These are phyloP conservation scores for Exidia glandulosa DNA, from an alignment of 768 basidiomycete genomes.

Conservation along the genomic window DNA sequence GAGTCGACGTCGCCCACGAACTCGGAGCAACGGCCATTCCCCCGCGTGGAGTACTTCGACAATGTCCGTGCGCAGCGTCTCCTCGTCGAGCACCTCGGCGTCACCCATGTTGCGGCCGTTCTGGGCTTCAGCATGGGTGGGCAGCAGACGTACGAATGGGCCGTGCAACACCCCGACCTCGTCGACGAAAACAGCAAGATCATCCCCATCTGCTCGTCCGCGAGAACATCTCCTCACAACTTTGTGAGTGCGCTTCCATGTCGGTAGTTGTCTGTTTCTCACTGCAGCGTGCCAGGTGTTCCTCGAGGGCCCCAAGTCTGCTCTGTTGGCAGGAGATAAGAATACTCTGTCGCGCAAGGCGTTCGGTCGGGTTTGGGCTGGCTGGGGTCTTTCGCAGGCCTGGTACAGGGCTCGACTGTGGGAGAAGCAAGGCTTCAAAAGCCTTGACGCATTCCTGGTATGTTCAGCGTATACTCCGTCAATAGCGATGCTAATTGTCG, in stretches of 20 bases:
- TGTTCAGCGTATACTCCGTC: neutral
- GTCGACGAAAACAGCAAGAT: conserved; percentile 44
- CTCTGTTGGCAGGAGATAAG: conserved; percentile 25
- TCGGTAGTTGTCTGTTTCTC: neutral
- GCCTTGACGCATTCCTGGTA: neutral
- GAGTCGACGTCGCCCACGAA: neutral
- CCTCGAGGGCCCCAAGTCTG: conserved; percentile 48
- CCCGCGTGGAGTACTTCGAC: neutral
- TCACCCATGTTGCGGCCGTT: conserved; percentile 34
- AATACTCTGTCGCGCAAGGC: neutral
- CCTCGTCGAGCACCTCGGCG: conserved; percentile 33
- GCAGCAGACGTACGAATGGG: conserved; percentile 49
- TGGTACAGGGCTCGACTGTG: neutral
- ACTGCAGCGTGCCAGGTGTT: conserved; percentile 27
- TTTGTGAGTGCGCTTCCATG: conserved; percentile 14
- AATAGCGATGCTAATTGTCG: too few species aligned
- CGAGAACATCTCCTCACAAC: conserved; percentile 44
- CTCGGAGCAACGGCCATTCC: neutral
- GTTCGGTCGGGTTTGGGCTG: conserved; percentile 1
- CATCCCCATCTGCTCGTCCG: conserved; percentile 41
- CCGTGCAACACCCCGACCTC: conserved; percentile 43
- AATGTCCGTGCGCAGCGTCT: conserved; percentile 15
- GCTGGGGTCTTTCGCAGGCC: neutral
- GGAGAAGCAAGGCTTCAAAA: neutral
- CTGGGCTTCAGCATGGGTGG: conserved; percentile 54